Evolutionary conservation across 495 filamentous ascomycete genomes (phyloP).

Genomic region (Tuber indicum): DNA sequence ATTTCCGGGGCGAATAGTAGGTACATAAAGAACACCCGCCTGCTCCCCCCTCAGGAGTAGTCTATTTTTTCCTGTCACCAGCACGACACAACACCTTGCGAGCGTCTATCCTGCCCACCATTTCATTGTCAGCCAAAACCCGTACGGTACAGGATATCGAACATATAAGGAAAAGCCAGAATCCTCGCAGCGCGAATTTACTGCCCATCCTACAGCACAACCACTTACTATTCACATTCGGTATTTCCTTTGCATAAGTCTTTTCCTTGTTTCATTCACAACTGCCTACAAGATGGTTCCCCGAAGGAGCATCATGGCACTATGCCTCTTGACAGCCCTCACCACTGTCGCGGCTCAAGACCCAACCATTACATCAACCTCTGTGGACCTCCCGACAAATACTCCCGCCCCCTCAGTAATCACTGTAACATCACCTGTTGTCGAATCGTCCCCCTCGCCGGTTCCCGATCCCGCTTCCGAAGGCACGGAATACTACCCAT

Average conservation of each 20-base stretch:
- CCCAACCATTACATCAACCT: slow-evolving; percentile 6
- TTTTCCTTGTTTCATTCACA: neutral
- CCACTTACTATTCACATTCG: neutral
- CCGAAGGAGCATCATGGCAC: slow-evolving; percentile 22
- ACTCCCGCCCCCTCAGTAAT: neutral
- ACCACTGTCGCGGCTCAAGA: slow-evolving; percentile 24
- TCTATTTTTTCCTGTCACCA: slow-evolving; percentile 7
- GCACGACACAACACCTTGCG: neutral
- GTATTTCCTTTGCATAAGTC: neutral
- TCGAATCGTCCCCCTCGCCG: slow-evolving; percentile 3
- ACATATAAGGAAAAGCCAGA: slow-evolving; percentile 4
- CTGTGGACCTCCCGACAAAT: neutral
- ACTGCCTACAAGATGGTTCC: slow-evolving; percentile 20
- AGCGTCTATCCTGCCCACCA: neutral
- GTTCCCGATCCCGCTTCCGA: slow-evolving; percentile 5
- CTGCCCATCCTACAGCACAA: neutral
- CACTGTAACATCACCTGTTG: slow-evolving; percentile 13
- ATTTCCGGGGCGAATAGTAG: neutral
- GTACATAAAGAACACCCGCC: slow-evolving; percentile 5
- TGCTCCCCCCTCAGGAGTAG: neutral
- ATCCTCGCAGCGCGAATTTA: slow-evolving; percentile 6
- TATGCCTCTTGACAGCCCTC: slow-evolving; percentile 26
- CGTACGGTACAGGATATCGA: neutral
- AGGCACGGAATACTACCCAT: slow-evolving; percentile 28
- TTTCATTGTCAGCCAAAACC: neutral